Base-by-base conservation (phyloP, 2,329 filamentous ascomycete genomes). In the Lasiodiplodia hormozganensis region DNA sequence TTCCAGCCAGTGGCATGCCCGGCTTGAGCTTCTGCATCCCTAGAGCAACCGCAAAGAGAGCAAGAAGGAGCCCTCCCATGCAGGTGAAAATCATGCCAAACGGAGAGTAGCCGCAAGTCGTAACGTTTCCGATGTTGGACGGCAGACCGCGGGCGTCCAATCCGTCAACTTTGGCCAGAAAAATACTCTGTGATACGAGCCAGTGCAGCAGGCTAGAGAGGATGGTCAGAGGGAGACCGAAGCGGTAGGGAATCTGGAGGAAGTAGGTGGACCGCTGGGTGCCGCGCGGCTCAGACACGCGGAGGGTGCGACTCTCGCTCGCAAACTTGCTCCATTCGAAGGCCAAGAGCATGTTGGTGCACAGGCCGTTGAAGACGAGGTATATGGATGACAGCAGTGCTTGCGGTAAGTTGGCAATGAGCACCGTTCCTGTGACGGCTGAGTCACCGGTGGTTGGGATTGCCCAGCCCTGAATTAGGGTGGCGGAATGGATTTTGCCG, bases 331-430 rank as follows among this genome's bases (percentile, higher is more conserved):
- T 79, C 74, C 81, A 88, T 74, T 88, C 86, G 3, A 76, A 71
- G 0, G 81, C 82, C 0, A 83, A 71, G 1, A 85, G 76, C 76
- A 86, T 85, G 4, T 73, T 78, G 0, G 83, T 87, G 21, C 83
- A 76, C 3, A 85, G 74, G 4, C 75, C 75, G 70, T 85, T 85
- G 74, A 81, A 82, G 1, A 78, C 73, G 6, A 85, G 74, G 70
- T 86, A 86, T 0, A 85, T 38, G 21, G 83, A 74, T 0, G 82
- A 84, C 0, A 85, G 69, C 12, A 85, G 67, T 0, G 82, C 71
- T 40, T 57, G 54, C n/a, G 31, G 34, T 7, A 57, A 14, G 14
- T 57, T 57, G 31, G 54, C 54, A 10, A 57, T 23, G 7, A 57
- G 31, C 2, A 34, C 25, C 3, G 53, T 34, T 34, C 11, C 25